These are phyloP conservation scores for Populus hybrid DNA, from an alignment of 441 rosid genomes.

Conservation along the genomic window DNA sequence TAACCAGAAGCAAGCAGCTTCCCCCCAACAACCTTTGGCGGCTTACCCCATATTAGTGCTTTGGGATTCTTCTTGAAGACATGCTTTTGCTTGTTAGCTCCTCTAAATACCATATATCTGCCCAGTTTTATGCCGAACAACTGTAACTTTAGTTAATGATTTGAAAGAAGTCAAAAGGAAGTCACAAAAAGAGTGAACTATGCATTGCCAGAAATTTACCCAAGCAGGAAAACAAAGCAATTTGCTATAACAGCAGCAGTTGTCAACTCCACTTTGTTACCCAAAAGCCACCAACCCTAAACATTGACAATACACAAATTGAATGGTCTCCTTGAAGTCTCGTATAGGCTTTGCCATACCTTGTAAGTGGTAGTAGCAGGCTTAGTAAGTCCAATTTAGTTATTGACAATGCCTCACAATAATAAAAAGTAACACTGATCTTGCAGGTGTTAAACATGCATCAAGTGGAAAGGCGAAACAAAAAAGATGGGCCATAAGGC, in stretches of 20 bases:
- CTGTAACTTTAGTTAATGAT: slow-evolving; percentile 4
- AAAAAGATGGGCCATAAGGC: neutral
- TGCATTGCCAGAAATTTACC: slow-evolving; percentile 42
- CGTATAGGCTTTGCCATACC: neutral
- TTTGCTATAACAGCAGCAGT: slow-evolving; percentile 51
- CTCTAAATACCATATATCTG: slow-evolving; percentile 84
- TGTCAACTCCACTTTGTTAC: slow-evolving; percentile 65
- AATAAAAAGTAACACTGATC: neutral
- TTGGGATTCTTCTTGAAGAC: slow-evolving; percentile 81
- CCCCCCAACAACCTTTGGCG: slow-evolving; percentile 76
- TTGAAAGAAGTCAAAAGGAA: slow-evolving; percentile 10
- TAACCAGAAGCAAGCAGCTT: slow-evolving; percentile 92
- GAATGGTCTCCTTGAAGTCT: slow-evolving; percentile 2
- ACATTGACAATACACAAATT: slow-evolving; percentile 8
- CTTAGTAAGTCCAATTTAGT: neutral
- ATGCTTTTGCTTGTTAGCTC: slow-evolving; percentile 91
- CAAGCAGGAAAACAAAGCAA: slow-evolving; percentile 62
- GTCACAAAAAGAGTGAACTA: neutral
- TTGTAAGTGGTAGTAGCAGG: neutral
- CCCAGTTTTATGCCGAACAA: neutral
- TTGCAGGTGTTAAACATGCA: neutral
- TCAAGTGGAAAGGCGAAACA: neutral
- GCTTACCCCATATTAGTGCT: slow-evolving; percentile 76
- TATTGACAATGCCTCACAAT: neutral
- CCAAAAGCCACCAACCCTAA: slow-evolving; percentile 96